Evolutionary conservation across 148 eudicot species (phyloP).

Genomic region (Cornus suecica): DNA sequence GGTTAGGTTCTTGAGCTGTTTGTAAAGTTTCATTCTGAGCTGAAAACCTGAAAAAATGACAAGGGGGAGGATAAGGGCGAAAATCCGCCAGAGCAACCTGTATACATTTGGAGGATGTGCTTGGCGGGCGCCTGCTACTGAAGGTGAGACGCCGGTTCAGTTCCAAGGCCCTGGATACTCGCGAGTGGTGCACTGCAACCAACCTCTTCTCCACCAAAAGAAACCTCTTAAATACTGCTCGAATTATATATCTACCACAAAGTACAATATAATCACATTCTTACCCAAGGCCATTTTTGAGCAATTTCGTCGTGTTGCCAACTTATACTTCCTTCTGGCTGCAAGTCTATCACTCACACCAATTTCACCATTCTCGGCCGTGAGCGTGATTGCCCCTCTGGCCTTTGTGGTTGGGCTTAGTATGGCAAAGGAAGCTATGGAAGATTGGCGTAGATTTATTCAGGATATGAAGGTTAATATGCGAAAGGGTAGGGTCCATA

Average conservation of each 20-base stretch:
- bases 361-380: constrained; percentile 68
- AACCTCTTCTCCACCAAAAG: constrained; percentile 44
- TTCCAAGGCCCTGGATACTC: constrained; percentile 59
- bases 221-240: constrained; percentile 61
- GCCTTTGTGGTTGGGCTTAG: constrained; percentile 84
- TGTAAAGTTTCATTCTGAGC: constrained; percentile 18
- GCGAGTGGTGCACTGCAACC: constrained; percentile 59
- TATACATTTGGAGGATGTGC: constrained; percentile 64
- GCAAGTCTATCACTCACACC: constrained; percentile 70
- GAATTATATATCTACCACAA: constrained; percentile 87
- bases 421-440: constrained; percentile 88
- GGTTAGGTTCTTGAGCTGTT: background rate
- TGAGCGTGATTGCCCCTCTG: constrained; percentile 92
- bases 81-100: constrained; percentile 58
- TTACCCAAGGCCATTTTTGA: constrained; percentile 89
- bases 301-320: constrained; percentile 94
- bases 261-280: constrained; percentile 65
- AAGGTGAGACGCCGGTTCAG: constrained; percentile 29
- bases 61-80: constrained; percentile 60
- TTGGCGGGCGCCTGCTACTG: constrained; percentile 24
- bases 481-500: constrained; percentile 67
- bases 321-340: constrained; percentile 80
- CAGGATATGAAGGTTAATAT: constrained; percentile 85
- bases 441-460: constrained; percentile 84
- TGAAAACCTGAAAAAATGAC: constrained; percentile 36